These are phyloP conservation scores for Pisolithus marmoratus DNA, from an alignment of 768 basidiomycete genomes.

Conservation along the genomic window DNA sequence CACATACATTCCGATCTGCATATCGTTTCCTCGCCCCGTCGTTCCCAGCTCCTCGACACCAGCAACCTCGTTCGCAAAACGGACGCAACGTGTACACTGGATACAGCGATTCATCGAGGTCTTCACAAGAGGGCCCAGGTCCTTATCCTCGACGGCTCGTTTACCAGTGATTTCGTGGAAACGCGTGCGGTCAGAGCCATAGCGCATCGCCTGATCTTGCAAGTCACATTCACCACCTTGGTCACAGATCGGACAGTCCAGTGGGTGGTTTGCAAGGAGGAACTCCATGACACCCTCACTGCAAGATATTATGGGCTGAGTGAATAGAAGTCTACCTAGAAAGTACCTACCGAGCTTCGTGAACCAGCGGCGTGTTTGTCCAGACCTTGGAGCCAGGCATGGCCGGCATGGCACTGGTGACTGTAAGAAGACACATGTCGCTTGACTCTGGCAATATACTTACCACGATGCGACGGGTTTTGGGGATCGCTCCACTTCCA, in stretches of 20 bases:
- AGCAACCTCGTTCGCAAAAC: conserved; percentile 98
- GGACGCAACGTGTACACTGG: conserved; percentile 97
- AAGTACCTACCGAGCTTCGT: conserved; percentile 66
- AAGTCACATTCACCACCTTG: conserved; percentile 99
- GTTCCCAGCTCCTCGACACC: conserved; percentile 97
- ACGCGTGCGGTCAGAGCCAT: conserved; percentile 93
- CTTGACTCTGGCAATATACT: conserved; percentile 11
- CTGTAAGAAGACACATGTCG: neutral
- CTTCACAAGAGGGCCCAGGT: conserved; percentile 96
- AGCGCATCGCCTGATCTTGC: conserved; percentile 99
- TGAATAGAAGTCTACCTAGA: neutral
- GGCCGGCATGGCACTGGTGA: conserved; percentile 86
- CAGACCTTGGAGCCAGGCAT: conserved; percentile 92
- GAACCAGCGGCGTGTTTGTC: conserved; percentile 87
- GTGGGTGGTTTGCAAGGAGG: conserved; percentile 92
- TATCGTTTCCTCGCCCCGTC: conserved; percentile 94
- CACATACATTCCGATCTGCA: conserved; percentile 98
- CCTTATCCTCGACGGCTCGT: conserved; percentile 97
- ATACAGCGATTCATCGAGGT: conserved; percentile 99
- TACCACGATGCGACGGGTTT: conserved; percentile 95
- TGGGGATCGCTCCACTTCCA: conserved; percentile 93
- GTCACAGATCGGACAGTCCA: conserved; percentile 98
- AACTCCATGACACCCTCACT: conserved; percentile 99
- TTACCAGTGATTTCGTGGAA: conserved; percentile 99
- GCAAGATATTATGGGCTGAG: conserved; percentile 12